These are phyloP conservation scores for Suillus subaureus DNA, from an alignment of 768 basidiomycete genomes.

Conservation along the genomic window DNA sequence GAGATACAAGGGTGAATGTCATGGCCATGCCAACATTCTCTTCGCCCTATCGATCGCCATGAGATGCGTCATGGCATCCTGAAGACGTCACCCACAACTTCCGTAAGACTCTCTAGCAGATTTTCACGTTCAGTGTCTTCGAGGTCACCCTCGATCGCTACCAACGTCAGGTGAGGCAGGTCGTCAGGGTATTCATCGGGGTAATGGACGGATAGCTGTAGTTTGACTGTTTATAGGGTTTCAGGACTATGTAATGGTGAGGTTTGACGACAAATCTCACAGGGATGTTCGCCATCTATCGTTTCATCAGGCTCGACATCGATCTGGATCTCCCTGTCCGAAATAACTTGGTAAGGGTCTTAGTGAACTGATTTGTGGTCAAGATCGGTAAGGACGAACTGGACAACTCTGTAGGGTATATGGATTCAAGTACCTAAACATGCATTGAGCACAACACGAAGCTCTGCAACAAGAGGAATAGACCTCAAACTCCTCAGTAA, in stretches of 20 bases:
- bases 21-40: constrained; percentile 96
- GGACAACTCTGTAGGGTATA: constrained; percentile 91
- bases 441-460: constrained; percentile 15
- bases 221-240: constrained; percentile 58
- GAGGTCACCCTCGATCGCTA: constrained; percentile 64
- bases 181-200: constrained; percentile 82
- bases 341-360: constrained; percentile 72
- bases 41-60: constrained; percentile 53
- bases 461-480: constrained; percentile 14
- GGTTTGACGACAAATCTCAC: constrained; percentile 39
- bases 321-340: constrained; percentile 80
- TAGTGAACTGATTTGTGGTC: constrained; percentile 41
- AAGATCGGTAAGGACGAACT: constrained; percentile 62
- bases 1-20: constrained; percentile 92
- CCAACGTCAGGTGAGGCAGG: constrained; percentile 72
- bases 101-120: constrained; percentile 58
- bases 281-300: constrained; percentile 56
- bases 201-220: constrained; percentile 76
- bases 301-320: constrained; percentile 86
- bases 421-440: constrained; percentile 87
- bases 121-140: constrained; percentile 56
- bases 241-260: constrained; percentile 8
- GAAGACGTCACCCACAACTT: constrained; percentile 47
- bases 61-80: neutral
- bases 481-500: constrained; percentile 93